A percentile compares a stretch with the other conserved stretches of the same genome.
Evolutionary conservation across 345 rosid genomes (phyloP).

Genomic region (Ailanthus altissimus): DNA sequence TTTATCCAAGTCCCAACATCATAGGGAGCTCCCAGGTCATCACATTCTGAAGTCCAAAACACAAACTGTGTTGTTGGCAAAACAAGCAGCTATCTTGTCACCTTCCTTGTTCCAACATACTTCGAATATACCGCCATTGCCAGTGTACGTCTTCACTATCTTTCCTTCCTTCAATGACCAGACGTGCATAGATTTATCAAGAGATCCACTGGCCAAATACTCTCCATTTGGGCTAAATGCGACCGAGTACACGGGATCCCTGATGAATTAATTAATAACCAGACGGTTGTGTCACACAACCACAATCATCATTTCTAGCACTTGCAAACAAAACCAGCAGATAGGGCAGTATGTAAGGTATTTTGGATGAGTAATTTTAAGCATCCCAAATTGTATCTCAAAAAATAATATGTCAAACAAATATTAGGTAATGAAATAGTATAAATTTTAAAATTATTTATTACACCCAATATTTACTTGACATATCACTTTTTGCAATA

Average conservation of each 20-base stretch:
- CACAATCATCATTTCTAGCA: not conserved
- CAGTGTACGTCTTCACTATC: constrained; percentile 85
- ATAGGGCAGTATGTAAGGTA: too few relatives aligned
- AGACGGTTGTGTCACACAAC: constrained; percentile 6
- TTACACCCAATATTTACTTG: too few relatives aligned
- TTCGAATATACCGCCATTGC: constrained; percentile 89
- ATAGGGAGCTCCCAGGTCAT: constrained; percentile 7
- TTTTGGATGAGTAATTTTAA: too few relatives aligned
- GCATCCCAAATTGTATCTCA: too few relatives aligned
- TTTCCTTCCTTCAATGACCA: constrained; percentile 96
- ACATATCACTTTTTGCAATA: too few relatives aligned
- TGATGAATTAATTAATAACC: constrained; percentile 27
- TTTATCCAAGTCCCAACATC: not conserved
- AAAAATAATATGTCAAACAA: too few relatives aligned
- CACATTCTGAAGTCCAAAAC: constrained; percentile 92
- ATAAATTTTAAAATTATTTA: too few relatives aligned
- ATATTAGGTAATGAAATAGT: too few relatives aligned
- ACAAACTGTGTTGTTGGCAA: constrained; percentile 80
- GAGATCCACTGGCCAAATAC: constrained; percentile 91
- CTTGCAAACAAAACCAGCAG: not conserved
- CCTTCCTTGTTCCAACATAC: constrained; percentile 99
- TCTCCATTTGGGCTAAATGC: constrained; percentile 99
- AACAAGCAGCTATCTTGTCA: constrained; percentile 93
- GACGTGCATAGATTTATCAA: constrained; percentile 80
- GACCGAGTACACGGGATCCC: constrained; percentile 92